Evolutionary conservation across 2,329 filamentous ascomycete species (phyloP), one percentile per base, ranked within the genome.

Genomic region (Biscogniauxia sp.): DNA sequence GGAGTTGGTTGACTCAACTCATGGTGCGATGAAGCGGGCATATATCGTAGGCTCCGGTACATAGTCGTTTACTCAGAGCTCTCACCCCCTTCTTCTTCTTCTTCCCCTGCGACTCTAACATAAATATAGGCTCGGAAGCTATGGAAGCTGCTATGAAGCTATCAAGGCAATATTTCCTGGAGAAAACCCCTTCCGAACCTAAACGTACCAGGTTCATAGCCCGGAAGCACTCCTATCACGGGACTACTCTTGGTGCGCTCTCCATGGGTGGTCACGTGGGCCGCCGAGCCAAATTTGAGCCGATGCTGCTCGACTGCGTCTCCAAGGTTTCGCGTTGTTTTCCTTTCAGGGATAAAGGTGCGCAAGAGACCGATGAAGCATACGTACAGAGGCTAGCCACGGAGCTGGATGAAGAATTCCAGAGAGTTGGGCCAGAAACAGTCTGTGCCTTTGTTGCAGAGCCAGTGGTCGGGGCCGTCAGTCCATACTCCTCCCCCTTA

Each of bases 361-460:
- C 78, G 0, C 74, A 69, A 0, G 87, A 92, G 66, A 82, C 79
- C 0, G 81, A 85, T 28, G 77, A 78, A 1, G 77, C 81, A 0
- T 93, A 91, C 61, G 84, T 90, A 0, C 69, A 73, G 1, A 79
- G 86, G 19, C 78, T 92, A 9, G 84, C 84, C 0, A 72, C 80
- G 3, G 88, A 93, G 70, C 77, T 94, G 1, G 89, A 92, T 7
- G 78, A 75, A 1, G 87, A 90, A 64, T 91, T 93, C 64, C 78
- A 82, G 61, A 75, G 80, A 1, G 70, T 91, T 0, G 90, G 88
- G 0, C 83, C 88, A 0, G 79, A 86, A 0, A 89, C 79, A 0
- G 87, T 93, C 0, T 88, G 86, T 57, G 89, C 87, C 0, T 92
- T 93, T 68, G 80, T 92, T 23, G 87, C 88, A 1, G 90, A 93